Conservation (phyloP, 129 eudicot species). For the Dittrichia graveolens region DNA sequence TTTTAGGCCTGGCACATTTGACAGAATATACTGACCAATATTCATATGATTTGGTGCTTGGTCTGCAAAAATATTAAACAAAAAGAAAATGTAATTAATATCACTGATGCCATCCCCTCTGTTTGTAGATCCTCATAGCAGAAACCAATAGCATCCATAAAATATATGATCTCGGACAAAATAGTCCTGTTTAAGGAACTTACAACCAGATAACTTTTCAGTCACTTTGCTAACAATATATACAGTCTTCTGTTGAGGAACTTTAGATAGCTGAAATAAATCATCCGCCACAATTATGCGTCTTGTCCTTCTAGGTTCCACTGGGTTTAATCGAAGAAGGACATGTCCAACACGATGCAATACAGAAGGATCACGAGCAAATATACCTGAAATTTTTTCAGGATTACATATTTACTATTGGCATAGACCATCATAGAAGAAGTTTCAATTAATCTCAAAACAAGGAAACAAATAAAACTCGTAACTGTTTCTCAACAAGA, state of each 20-base stretch:
- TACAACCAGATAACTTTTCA: slow-evolving; percentile 82
- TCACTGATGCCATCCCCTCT: not conserved
- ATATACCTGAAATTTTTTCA: slow-evolving; percentile 53
- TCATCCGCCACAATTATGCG: slow-evolving; percentile 80
- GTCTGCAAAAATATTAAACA: slow-evolving; percentile 48
- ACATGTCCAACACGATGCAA: slow-evolving; percentile 84
- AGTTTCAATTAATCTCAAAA: not conserved
- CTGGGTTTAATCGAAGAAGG: slow-evolving; percentile 66
- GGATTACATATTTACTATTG: slow-evolving; percentile 10
- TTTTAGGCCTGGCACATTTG: slow-evolving; percentile 78
- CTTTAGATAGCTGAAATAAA: slow-evolving; percentile 77
- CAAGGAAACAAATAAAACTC: not conserved
- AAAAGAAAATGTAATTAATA: slow-evolving; percentile 6
- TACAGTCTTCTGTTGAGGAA: slow-evolving; percentile 67
- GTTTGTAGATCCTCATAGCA: not conserved
- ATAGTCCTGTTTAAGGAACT: slow-evolving; percentile 34
- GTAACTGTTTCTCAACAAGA: not conserved
- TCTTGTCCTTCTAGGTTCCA: slow-evolving; percentile 72
- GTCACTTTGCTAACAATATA: slow-evolving; percentile 62
- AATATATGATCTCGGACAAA: not conserved
- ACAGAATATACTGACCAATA: slow-evolving; percentile 69
- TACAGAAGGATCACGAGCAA: slow-evolving; percentile 80
- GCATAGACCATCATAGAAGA: slow-evolving; percentile 1
- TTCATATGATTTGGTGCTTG: slow-evolving; percentile 68
- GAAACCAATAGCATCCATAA: slow-evolving; percentile 10